Percentiles rank a stretch among this genome's conserved stretches.
phyloP scores from a whole-genome alignment of 1,139 yeast genomes.

The Wickerhamomyces sp. region DNA sequence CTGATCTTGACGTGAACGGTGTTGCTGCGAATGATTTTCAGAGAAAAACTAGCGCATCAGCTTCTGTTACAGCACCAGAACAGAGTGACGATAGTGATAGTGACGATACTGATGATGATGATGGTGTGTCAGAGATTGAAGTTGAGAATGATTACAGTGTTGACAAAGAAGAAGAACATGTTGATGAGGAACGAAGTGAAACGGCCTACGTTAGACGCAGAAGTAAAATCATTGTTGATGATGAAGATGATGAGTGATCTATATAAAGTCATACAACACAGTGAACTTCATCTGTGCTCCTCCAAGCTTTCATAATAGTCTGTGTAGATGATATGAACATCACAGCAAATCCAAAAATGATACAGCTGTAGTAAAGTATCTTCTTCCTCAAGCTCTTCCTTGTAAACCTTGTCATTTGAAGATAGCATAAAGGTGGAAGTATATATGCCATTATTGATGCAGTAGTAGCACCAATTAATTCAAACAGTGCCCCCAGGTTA shows the following conservation, averaged over 20 bases:
- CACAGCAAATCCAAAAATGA: slow-evolving; percentile 66
- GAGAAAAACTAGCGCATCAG: no score
- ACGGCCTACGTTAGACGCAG: neutral
- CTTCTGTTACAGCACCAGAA: no score
- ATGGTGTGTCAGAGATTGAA: no score
- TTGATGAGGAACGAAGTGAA: neutral
- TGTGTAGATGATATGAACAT: slow-evolving; percentile 77
- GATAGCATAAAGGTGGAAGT: slow-evolving; percentile 79
- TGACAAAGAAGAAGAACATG: neutral
- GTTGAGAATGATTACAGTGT: no score
- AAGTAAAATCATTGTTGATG: slow-evolving; percentile 4
- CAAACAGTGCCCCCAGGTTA: slow-evolving; percentile 83
- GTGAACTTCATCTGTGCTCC: slow-evolving; percentile 36
- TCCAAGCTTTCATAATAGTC: slow-evolving; percentile 55
- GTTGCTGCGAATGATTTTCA: no score
- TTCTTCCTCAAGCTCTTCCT: slow-evolving; percentile 37
- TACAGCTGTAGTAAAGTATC: slow-evolving; percentile 56
- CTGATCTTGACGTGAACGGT: no score
- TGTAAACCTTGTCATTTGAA: slow-evolving; percentile 54
- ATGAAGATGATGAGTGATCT: slow-evolving; percentile 5
- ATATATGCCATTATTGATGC: slow-evolving; percentile 93
- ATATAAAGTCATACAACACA: slow-evolving; percentile 27
- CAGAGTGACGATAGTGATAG: neutral
- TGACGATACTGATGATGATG: no score
- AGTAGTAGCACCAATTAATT: slow-evolving; percentile 86